Evolutionary conservation across 139 green algal genomes (phyloP).

Genomic region (Pleodorina starrii): DNA sequence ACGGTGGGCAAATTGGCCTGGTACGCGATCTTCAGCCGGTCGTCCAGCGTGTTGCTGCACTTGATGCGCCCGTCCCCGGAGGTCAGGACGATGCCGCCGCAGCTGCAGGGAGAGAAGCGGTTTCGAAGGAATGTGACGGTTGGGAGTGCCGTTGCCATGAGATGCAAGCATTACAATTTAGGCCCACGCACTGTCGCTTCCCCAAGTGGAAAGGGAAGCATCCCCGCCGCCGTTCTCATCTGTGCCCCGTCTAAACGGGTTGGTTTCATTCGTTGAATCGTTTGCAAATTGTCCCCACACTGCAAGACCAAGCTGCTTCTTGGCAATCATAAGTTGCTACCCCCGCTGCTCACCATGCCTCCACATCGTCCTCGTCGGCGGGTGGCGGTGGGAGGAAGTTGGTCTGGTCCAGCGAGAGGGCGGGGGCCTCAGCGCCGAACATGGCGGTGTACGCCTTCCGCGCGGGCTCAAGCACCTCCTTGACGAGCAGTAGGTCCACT

Average conservation of each 20-base stretch:
- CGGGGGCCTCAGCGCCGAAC: constrained; percentile 68
- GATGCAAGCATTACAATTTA: too few relatives aligned
- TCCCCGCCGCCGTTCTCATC: too few relatives aligned
- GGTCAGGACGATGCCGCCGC: constrained; percentile 91
- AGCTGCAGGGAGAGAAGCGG: constrained; percentile 64
- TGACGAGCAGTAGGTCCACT: constrained; percentile 80
- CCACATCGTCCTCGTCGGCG: constrained; percentile 68
- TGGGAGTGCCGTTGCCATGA: too few relatives aligned
- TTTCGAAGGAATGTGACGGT: too few relatives aligned
- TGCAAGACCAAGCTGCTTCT: too few relatives aligned
- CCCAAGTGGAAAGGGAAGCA: too few relatives aligned
- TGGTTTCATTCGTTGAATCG: too few relatives aligned
- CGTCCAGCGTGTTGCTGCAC: constrained; percentile 96
- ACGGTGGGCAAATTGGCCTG: constrained; percentile 84
- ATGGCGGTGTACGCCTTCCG: constrained; percentile 68
- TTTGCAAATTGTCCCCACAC: too few relatives aligned
- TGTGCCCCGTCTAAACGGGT: too few relatives aligned
- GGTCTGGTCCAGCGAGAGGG: constrained; percentile 76
- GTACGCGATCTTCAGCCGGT: constrained; percentile 88
- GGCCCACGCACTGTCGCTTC: too few relatives aligned
- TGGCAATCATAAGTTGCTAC: too few relatives aligned
- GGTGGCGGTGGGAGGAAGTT: constrained; percentile 82
- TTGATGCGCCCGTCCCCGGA: constrained; percentile 90
- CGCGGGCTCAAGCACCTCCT: constrained; percentile 72
- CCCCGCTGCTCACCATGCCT: constrained; percentile 73